Evolutionary conservation across 2,329 filamentous ascomycete genomes (phyloP).

Genomic region (Hypoxylon sp.): DNA sequence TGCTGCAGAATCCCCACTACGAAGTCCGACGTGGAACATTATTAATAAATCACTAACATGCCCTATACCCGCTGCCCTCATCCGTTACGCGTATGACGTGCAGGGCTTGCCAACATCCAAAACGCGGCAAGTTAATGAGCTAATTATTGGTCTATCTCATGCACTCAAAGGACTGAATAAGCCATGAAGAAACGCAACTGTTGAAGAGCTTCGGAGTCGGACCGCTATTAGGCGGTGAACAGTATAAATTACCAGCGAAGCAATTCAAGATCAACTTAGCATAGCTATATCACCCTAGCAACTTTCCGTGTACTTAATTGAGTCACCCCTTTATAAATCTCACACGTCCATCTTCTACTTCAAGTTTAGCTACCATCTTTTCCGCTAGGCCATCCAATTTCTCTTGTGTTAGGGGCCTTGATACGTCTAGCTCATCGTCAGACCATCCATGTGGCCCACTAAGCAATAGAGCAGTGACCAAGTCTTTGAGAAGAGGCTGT

Average conservation of each 20-base stretch:
- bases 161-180: background rate
- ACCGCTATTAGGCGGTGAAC: background rate
- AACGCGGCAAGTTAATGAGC: background rate
- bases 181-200: background rate
- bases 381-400: slow-evolving; percentile 33
- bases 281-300: background rate
- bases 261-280: background rate
- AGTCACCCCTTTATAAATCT: slow-evolving; percentile 33
- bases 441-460: slow-evolving; percentile 36
- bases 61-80: slow-evolving; percentile 19
- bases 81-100: slow-evolving; percentile 25
- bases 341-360: slow-evolving; percentile 23
- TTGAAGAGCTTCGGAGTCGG: background rate
- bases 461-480: slow-evolving; percentile 31
- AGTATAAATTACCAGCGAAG: background rate
- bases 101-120: slow-evolving; percentile 7
- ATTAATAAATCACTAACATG: slow-evolving; percentile 36
- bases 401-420: slow-evolving; percentile 26
- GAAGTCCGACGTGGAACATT: slow-evolving; percentile 18
- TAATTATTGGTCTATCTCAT: slow-evolving; percentile 15
- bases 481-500: slow-evolving; percentile 42
- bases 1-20: slow-evolving; percentile 15
- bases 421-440: slow-evolving; percentile 34
- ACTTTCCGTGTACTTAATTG: background rate
- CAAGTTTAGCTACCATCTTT: slow-evolving; percentile 31